Percentiles rank a stretch among this genome's conserved stretches.
Conservation (phyloP, 2,329 filamentous ascomycete species). For the Pseudogymnoascus sp. region DNA sequence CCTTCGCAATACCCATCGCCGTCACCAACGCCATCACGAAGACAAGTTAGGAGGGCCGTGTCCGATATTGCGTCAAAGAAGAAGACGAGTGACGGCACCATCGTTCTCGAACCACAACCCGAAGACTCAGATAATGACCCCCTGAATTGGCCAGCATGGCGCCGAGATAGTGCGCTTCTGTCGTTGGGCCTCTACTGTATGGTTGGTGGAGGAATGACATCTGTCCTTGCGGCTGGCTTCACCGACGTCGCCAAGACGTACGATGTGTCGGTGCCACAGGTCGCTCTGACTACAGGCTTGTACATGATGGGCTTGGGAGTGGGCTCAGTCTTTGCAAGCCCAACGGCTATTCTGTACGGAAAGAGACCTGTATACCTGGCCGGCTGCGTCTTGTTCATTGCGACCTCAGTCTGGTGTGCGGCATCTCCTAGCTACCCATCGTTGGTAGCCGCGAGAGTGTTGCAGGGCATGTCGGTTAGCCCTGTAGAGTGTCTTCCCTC, state of each 20-base stretch:
- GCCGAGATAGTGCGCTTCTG: constrained; percentile 70
- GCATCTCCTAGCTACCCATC: constrained; percentile 74
- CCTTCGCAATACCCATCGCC: constrained; percentile 27
- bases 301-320: constrained; percentile 92
- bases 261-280: constrained; percentile 59
- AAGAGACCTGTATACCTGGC: constrained; percentile 86
- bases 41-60: background rate
- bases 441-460: constrained; percentile 72
- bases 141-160: constrained; percentile 81
- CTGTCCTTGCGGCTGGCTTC: constrained; percentile 85
- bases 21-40: constrained; percentile 14
- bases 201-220: constrained; percentile 87
- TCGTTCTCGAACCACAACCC: constrained; percentile 86
- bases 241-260: constrained; percentile 66
- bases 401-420: constrained; percentile 77
- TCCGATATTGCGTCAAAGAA: constrained; percentile 50
- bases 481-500: constrained; percentile 90
- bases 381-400: constrained; percentile 69
- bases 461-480: constrained; percentile 82
- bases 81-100: constrained; percentile 70
- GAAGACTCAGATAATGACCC: constrained; percentile 88
- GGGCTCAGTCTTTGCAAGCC: constrained; percentile 76
- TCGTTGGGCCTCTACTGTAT: constrained; percentile 89
- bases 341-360: constrained; percentile 83
- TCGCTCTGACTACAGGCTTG: constrained; percentile 81